These are phyloP conservation scores for Emydomyces testavorans DNA, from an alignment of 2,329 filamentous ascomycete genomes.

Conservation along the genomic window DNA sequence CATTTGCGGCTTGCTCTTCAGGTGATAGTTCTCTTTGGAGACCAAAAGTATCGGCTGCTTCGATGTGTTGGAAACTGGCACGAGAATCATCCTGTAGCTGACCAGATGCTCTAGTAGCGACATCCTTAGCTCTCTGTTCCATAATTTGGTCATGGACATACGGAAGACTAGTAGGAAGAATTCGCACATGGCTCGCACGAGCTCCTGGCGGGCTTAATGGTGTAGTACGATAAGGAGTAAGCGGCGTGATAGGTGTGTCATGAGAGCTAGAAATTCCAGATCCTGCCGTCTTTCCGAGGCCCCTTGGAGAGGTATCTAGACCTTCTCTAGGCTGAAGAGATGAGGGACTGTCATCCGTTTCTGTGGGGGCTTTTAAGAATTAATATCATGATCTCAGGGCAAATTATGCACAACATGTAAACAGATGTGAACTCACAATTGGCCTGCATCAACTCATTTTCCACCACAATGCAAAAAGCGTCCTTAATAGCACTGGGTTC, in stretches of 20 bases:
- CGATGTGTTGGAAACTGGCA: neutral
- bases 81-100: constrained; percentile 25
- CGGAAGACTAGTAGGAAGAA: constrained; percentile 81
- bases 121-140: constrained; percentile 42
- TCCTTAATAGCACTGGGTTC: constrained; percentile 98
- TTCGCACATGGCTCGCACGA: constrained; percentile 74
- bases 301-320: neutral
- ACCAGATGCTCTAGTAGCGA: constrained; percentile 32
- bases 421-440: constrained; percentile 60
- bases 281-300: neutral
- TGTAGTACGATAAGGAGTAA: constrained; percentile 4
- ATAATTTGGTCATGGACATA: constrained; percentile 86
- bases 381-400: neutral
- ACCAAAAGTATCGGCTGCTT: neutral
- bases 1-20: constrained; percentile 71
- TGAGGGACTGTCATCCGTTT: constrained; percentile 22
- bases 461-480: constrained; percentile 92
- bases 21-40: constrained; percentile 29
- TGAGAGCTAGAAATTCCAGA: neutral
- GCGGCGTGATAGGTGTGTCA: constrained; percentile 9
- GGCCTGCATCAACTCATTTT: constrained; percentile 93
- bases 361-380: constrained; percentile 9
- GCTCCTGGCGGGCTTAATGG: constrained; percentile 15
- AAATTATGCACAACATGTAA: neutral
- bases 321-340: constrained; percentile 20